phyloP scores from a whole-genome alignment of 225 moss, liverwort and hornwort genomes.

The Physcomitrellopsis africana region DNA sequence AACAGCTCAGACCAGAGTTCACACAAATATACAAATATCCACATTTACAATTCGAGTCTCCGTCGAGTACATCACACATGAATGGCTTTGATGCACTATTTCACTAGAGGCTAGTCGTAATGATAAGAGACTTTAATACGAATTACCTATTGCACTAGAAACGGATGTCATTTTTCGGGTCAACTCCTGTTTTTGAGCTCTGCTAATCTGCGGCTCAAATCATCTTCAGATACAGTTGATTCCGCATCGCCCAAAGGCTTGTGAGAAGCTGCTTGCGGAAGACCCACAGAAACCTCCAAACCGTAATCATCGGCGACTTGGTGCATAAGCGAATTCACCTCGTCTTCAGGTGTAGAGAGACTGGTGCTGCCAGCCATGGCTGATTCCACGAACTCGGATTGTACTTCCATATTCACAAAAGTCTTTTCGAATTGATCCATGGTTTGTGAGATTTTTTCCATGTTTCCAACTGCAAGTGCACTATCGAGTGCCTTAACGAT shows the following conservation, averaged over 20 bases:
- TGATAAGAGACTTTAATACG: background rate
- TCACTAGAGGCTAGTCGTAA: conserved; percentile 2
- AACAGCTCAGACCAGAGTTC: background rate
- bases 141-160: conserved; percentile 10
- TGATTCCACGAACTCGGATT: conserved; percentile 59
- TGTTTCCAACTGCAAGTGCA: conserved; percentile 61
- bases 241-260: conserved; percentile 53
- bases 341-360: conserved; percentile 61
- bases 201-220: conserved; percentile 63
- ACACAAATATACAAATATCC: background rate
- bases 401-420: conserved; percentile 68
- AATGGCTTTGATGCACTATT: conserved; percentile 10
- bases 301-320: conserved; percentile 69
- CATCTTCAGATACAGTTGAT: conserved; percentile 56
- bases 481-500: conserved; percentile 62
- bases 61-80: conserved; percentile 33
- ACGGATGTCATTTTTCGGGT: background rate
- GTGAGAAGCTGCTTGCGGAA: conserved; percentile 58
- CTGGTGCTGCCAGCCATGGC: conserved; percentile 66
- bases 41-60: conserved; percentile 32
- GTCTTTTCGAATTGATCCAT: conserved; percentile 72
- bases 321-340: conserved; percentile 65
- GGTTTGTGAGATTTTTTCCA: conserved; percentile 68
- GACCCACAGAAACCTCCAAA: conserved; percentile 60
- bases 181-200: conserved; percentile 63